Conservation (phyloP, 2,329 filamentous ascomycete species). For the Alternaria solani region DNA sequence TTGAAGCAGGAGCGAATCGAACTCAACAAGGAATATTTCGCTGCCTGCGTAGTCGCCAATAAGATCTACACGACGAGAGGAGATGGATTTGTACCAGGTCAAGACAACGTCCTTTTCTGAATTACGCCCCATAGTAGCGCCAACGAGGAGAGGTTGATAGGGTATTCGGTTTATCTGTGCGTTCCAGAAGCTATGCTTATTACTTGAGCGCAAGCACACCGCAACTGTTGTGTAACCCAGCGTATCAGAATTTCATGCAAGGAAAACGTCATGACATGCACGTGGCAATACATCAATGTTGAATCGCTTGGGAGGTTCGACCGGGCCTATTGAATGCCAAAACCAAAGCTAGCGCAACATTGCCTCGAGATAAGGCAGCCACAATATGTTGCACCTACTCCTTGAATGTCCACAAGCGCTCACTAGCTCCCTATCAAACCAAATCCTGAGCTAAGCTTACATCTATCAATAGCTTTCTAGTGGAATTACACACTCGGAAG, state of each 20-base stretch:
- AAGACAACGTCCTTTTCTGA: conserved; percentile 8
- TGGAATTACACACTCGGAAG: neutral
- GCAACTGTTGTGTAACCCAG: neutral
- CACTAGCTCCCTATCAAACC: neutral
- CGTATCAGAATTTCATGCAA: neutral
- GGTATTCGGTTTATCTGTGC: neutral
- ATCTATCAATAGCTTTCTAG: neutral
- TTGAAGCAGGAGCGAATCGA: neutral
- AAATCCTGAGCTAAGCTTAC: neutral
- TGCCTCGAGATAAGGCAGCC: neutral
- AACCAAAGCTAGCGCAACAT: neutral
- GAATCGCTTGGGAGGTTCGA: neutral
- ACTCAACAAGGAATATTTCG: neutral
- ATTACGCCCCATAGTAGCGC: conserved; percentile 2
- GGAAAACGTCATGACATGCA: neutral
- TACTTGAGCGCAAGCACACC: neutral
- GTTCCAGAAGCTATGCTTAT: conserved; percentile 4
- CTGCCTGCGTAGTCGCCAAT: neutral
- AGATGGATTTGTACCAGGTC: conserved; percentile 5
- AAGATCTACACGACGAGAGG: neutral
- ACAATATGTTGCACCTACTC: neutral
- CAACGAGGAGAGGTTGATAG: neutral
- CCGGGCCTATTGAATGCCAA: neutral
- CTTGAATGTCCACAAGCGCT: neutral
- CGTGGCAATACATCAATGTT: conserved; percentile 1